These are phyloP conservation scores for Hypomyces rosellus DNA, from an alignment of 2,329 filamentous ascomycete genomes.

Conservation along the genomic window DNA sequence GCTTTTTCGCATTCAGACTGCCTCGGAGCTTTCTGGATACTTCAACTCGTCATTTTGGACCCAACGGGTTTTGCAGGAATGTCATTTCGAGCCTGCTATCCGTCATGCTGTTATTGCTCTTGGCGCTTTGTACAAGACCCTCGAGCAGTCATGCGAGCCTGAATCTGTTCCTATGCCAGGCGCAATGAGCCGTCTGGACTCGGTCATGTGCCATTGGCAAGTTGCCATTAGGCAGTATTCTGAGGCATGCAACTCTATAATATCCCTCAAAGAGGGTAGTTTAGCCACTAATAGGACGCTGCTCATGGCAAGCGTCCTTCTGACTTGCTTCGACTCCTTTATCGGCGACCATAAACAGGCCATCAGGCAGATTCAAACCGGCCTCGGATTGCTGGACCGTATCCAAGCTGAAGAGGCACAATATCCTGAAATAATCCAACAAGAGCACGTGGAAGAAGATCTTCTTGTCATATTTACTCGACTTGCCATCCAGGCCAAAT, in stretches of 20 bases:
- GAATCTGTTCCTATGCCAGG: conserved; percentile 26
- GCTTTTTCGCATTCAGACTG: conserved; percentile 55
- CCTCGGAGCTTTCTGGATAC: conserved; percentile 58
- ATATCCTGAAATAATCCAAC: conserved; percentile 19
- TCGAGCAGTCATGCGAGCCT: conserved; percentile 51
- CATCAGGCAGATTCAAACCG: conserved; percentile 55
- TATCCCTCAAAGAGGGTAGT: conserved; percentile 37
- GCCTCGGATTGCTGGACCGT: conserved; percentile 48
- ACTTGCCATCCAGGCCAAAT: conserved; percentile 59
- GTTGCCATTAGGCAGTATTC: conserved; percentile 56
- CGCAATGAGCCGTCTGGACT: conserved; percentile 22
- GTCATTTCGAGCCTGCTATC: conserved; percentile 54
- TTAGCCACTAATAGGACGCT: conserved; percentile 44
- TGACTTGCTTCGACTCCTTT: conserved; percentile 64
- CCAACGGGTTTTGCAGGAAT: conserved; percentile 55
- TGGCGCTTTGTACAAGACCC: conserved; percentile 60
- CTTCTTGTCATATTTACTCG: conserved; percentile 58
- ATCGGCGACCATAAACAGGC: conserved; percentile 57
- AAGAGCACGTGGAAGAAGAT: conserved; percentile 49
- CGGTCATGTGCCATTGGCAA: conserved; percentile 47
- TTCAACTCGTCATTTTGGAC: conserved; percentile 63
- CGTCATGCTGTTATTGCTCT: conserved; percentile 60
- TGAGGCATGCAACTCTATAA: conserved; percentile 46
- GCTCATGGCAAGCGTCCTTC: conserved; percentile 58
- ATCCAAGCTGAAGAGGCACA: conserved; percentile 26